A percentile compares a stretch with the other conserved stretches of the same genome.
Conservation (phyloP, 805 yeast species). For the Sporopachydermia lactativora region DNA sequence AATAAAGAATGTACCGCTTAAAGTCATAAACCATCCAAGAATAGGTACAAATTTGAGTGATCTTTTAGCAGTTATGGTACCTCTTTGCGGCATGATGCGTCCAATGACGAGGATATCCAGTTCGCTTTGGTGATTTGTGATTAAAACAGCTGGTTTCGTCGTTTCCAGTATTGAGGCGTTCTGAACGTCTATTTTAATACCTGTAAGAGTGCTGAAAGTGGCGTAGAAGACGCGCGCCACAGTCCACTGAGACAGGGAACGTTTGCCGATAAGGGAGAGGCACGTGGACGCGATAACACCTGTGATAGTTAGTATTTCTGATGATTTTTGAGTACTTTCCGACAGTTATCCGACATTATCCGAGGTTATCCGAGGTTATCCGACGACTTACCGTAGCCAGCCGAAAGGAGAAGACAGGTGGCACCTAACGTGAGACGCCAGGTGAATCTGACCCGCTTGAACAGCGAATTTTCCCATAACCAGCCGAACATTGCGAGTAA, state of each 20-base stretch:
- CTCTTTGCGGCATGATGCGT: slow-evolving; percentile 54
- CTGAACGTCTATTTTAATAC: slow-evolving; percentile 44
- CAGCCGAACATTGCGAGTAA: background rate
- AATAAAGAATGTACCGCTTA: slow-evolving; percentile 66
- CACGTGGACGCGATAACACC: slow-evolving; percentile 55
- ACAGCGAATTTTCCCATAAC: background rate
- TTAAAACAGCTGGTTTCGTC: slow-evolving; percentile 44
- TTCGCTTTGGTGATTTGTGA: slow-evolving; percentile 70
- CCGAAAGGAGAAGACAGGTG: background rate
- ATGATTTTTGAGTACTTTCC: too few relatives aligned
- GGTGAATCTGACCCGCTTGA: background rate
- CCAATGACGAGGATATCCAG: slow-evolving; percentile 61
- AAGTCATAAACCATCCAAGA: slow-evolving; percentile 74
- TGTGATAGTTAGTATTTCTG: background rate
- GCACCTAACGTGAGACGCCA: background rate
- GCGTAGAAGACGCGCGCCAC: slow-evolving; percentile 61
- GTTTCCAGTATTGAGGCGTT: slow-evolving; percentile 37
- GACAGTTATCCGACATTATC: too few relatives aligned
- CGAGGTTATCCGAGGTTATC: too few relatives aligned
- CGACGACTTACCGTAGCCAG: too few relatives aligned
- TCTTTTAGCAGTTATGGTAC: slow-evolving; percentile 68
- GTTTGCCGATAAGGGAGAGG: slow-evolving; percentile 44
- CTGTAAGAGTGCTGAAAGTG: slow-evolving; percentile 38
- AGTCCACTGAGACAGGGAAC: slow-evolving; percentile 57
- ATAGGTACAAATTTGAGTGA: slow-evolving; percentile 60